A percentile compares a stretch with the other conserved stretches of the same genome.
These are phyloP conservation scores for Pyronema domesticum DNA, from an alignment of 495 filamentous ascomycete genomes.

Conservation along the genomic window DNA sequence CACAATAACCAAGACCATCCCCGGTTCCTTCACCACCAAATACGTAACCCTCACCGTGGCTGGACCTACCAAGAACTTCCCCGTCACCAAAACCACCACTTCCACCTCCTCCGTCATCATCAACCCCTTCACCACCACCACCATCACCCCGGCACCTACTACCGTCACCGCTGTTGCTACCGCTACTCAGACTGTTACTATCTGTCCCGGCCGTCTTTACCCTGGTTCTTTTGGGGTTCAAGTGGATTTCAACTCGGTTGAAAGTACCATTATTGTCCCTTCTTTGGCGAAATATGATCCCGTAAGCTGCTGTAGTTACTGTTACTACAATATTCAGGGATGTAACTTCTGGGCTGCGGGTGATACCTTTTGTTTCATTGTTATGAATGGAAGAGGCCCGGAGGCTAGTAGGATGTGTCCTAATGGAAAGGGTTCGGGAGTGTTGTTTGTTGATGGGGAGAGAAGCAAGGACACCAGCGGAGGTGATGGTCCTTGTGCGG, in stretches of 20 bases:
- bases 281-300: not conserved
- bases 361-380: not conserved
- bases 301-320: not conserved
- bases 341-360: not conserved
- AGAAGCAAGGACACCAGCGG: too few species aligned
- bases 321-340: not conserved
- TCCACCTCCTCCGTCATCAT: not conserved
- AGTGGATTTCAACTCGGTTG: not conserved
- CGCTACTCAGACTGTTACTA: not conserved
- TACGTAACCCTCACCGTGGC: not conserved
- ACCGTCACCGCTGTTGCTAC: not conserved
- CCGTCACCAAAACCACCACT: not conserved
- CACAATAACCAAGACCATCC: not conserved
- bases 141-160: not conserved
- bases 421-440: too few species aligned
- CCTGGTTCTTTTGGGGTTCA: not conserved
- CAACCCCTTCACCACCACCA: not conserved
- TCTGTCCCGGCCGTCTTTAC: not conserved
- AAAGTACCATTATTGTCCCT: not conserved
- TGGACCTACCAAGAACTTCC: not conserved
- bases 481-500: too few species aligned
- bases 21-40: not conserved
- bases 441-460: too few species aligned
- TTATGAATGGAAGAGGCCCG: not conserved
- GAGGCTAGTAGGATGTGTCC: not conserved